These are phyloP conservation scores for Gracilaria caudata DNA, from an alignment of 23 red algal species.

Conservation along the genomic window DNA sequence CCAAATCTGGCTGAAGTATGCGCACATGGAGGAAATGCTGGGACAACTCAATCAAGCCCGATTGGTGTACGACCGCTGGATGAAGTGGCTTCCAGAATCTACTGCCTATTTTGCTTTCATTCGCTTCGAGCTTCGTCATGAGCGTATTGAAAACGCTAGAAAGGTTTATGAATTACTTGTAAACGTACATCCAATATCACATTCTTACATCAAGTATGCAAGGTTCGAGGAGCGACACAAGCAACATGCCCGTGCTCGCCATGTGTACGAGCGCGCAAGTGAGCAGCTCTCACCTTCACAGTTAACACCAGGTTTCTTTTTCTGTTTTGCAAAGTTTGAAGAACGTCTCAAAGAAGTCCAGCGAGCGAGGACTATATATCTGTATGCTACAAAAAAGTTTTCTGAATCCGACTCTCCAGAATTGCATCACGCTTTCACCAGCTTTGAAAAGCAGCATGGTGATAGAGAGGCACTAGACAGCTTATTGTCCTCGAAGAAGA, in stretches of 20 bases:
- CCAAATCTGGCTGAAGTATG: conserved; percentile 87
- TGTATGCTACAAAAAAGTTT: conserved; percentile 48
- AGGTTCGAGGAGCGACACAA: conserved; percentile 74
- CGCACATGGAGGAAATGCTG: conserved; percentile 88
- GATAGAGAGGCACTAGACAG: conserved; percentile 68
- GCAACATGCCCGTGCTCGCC: conserved; percentile 41
- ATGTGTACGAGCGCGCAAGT: conserved; percentile 67
- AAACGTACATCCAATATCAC: conserved; percentile 44
- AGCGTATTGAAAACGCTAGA: conserved; percentile 49
- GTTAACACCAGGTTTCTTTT: conserved; percentile 26
- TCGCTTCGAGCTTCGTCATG: conserved; percentile 85
- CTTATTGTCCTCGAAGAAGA: conserved; percentile 49
- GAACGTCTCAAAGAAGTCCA: conserved; percentile 62
- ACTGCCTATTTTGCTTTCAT: conserved; percentile 77
- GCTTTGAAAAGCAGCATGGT: conserved; percentile 83
- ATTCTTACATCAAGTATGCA: conserved; percentile 73
- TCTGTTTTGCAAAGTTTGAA: conserved; percentile 86
- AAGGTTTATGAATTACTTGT: conserved; percentile 77
- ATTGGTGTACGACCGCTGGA: conserved; percentile 79
- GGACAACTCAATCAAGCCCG: conserved; percentile 60
- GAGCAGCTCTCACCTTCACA: conserved; percentile 29
- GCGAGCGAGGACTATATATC: conserved; percentile 78
- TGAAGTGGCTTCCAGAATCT: conserved; percentile 80
- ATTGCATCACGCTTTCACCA: conserved; percentile 45
- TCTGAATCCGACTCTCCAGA: conserved; percentile 28